Evolutionary conservation across 1,139 yeast genomes (phyloP).

Genomic region (Starmera stellimalicola): DNA sequence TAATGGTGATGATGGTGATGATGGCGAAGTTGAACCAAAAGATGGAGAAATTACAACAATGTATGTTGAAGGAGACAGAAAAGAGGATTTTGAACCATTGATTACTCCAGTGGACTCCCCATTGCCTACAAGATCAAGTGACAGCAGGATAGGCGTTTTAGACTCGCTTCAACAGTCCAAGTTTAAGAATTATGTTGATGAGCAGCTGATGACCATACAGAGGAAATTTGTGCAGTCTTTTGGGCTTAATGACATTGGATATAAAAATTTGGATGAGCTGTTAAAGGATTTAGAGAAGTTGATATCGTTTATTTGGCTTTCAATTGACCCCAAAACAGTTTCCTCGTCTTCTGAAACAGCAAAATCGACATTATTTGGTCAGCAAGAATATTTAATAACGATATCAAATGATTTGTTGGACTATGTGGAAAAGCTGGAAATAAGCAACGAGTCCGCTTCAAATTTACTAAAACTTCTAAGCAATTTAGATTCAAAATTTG

Average conservation of each 20-base stretch:
- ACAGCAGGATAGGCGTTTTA: slow-evolving; percentile 4
- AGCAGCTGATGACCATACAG: slow-evolving; percentile 12
- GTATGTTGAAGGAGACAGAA: slow-evolving; percentile 4
- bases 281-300: slow-evolving; percentile 9
- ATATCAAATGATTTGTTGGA: slow-evolving; percentile 15
- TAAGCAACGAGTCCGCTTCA: slow-evolving; percentile 3
- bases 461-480: slow-evolving; percentile 9
- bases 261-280: slow-evolving; percentile 8
- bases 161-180: slow-evolving; percentile 14
- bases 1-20: background rate
- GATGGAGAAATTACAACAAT: background rate
- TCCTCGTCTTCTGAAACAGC: slow-evolving; percentile 2
- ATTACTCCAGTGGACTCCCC: slow-evolving; percentile 8
- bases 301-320: slow-evolving; percentile 15
- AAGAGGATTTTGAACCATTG: slow-evolving; percentile 9
- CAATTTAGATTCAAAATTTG: slow-evolving; percentile 11
- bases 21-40: background rate
- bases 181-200: slow-evolving; percentile 16
- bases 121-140: background rate
- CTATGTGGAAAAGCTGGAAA: slow-evolving; percentile 6
- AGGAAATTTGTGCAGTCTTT: slow-evolving; percentile 16
- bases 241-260: slow-evolving; percentile 10
- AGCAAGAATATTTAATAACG: slow-evolving; percentile 15
- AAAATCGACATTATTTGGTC: slow-evolving; percentile 14
- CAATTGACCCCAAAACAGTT: slow-evolving; percentile 10